Evolutionary conservation across 139 green algal genomes (phyloP).

Genomic region (Closterium sp.): DNA sequence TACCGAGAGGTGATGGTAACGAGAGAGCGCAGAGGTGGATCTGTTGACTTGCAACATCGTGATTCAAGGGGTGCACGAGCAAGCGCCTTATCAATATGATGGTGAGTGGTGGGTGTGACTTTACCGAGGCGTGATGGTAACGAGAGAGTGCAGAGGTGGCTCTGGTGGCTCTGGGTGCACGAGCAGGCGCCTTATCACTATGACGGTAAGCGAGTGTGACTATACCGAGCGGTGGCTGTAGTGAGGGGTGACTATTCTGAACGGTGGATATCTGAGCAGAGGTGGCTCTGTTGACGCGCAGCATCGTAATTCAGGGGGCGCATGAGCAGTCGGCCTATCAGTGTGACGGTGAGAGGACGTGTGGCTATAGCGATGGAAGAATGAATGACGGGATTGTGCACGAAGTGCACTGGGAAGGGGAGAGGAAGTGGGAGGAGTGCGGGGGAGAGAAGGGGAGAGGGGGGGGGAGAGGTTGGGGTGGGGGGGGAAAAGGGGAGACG

Average conservation of each 20-base stretch:
- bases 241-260: too few species aligned
- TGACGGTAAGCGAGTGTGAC: not conserved
- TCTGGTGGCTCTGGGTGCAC: not conserved
- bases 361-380: too few species aligned
- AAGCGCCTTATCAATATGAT: not conserved
- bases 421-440: too few species aligned
- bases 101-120: too few species aligned
- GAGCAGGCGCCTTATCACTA: not conserved
- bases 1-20: too few species aligned
- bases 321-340: not conserved
- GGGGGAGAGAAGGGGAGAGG: too few species aligned
- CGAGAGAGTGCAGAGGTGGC: not conserved
- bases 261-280: not conserved
- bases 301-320: too few species aligned
- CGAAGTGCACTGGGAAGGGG: too few species aligned
- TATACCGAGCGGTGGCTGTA: not conserved
- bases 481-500: too few species aligned
- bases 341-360: not conserved
- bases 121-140: too few species aligned
- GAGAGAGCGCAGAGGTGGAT: not conserved
- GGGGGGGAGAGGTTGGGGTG: too few species aligned
- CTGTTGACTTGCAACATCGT: not conserved
- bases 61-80: not conserved
- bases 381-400: too few species aligned
- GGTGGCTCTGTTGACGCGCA: not conserved